Base-by-base conservation (phyloP, 2,329 filamentous ascomycete genomes). In the Colletotrichum sansevieriae region DNA sequence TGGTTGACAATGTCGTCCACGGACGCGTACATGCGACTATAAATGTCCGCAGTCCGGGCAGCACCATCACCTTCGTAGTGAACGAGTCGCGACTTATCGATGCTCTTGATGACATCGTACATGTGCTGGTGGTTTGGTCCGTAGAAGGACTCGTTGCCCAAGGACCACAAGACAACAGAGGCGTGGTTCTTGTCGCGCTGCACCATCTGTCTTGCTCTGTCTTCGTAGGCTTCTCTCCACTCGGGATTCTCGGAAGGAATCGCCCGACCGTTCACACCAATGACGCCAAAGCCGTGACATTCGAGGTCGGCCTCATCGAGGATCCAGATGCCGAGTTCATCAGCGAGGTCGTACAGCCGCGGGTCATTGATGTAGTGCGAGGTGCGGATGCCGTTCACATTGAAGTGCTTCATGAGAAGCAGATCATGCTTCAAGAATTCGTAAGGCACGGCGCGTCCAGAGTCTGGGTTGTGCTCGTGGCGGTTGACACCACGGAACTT, bases 111-210 rank as follows among this genome's bases (percentile, higher is more conserved):
- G 76, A 84, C 88, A 4, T 89, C 81, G 67, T 90, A 90, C 91
- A 93, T 93, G 10, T 87, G 87, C 56, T 83, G 84, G 64, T 91
- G 89, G 68, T 93, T 93, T 1, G 80, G 79, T 0, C 91, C 91
- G 66, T 91, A 92, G 73, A 91, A 93, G 0, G 90, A 84, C 74
- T 93, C 91, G 65, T 93, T 93, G 0, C 91, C 91, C 0, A 93
- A 80, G 18, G 88, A 91, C 91, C 91, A 93, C 59, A 92, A 86
- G 51, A 93, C 86, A 3, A 93, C 81, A 6, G 83, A 90, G 0
- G 90, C 81, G 71, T 92, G 88, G 60, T 92, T 85, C 71, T 82
- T 83, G 70, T 83, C 82, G 11, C 91, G 83, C 72, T 87, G 82
- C 0, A 93, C 87, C 71, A 93, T 81, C 69, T 92, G 89, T 33